Evolutionary conservation across 2,329 filamentous ascomycete genomes (phyloP).

Genomic region (Aspergillus sp.): DNA sequence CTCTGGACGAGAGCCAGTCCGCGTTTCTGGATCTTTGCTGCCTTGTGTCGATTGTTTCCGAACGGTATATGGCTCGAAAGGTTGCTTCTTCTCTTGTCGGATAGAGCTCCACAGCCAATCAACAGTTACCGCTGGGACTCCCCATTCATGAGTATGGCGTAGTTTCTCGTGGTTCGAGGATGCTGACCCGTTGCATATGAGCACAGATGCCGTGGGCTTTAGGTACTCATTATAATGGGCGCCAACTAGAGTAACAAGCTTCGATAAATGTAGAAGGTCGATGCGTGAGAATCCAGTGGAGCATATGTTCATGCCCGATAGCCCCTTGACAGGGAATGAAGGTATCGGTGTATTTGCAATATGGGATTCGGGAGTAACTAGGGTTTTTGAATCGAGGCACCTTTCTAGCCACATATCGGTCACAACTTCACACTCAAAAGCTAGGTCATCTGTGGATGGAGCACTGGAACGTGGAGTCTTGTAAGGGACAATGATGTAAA

Average conservation of each 20-base stretch:
- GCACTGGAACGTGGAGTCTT: slow-evolving; percentile 32
- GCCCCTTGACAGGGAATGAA: slow-evolving; percentile 67
- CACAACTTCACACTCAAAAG: slow-evolving; percentile 53
- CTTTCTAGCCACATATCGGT: slow-evolving; percentile 94
- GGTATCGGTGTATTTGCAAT: slow-evolving; percentile 76
- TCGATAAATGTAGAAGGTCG: slow-evolving; percentile 80
- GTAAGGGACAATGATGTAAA: slow-evolving; percentile 43
- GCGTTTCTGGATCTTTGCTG: slow-evolving; percentile 18
- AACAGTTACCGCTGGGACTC: slow-evolving; percentile 75
- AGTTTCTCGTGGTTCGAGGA: slow-evolving; percentile 69
- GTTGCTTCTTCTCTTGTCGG: slow-evolving; percentile 48
- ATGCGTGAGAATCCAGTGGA: slow-evolving; percentile 81
- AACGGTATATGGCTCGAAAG: slow-evolving; percentile 49
- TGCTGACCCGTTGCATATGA: slow-evolving; percentile 66
- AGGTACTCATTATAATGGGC: slow-evolving; percentile 82
- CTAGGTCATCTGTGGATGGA: slow-evolving; percentile 41
- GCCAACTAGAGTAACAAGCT: slow-evolving; percentile 71
- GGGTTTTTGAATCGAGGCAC: slow-evolving; percentile 73
- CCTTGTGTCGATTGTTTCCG: slow-evolving; percentile 25
- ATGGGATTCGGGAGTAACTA: slow-evolving; percentile 68
- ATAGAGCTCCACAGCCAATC: slow-evolving; percentile 88
- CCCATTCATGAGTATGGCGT: slow-evolving; percentile 70
- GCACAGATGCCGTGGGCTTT: slow-evolving; percentile 67
- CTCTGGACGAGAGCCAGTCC: slow-evolving; percentile 21
- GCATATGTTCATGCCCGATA: slow-evolving; percentile 69